phyloP scores from a whole-genome alignment of 1,139 yeast species.

The Yamadazyma sp. region DNA sequence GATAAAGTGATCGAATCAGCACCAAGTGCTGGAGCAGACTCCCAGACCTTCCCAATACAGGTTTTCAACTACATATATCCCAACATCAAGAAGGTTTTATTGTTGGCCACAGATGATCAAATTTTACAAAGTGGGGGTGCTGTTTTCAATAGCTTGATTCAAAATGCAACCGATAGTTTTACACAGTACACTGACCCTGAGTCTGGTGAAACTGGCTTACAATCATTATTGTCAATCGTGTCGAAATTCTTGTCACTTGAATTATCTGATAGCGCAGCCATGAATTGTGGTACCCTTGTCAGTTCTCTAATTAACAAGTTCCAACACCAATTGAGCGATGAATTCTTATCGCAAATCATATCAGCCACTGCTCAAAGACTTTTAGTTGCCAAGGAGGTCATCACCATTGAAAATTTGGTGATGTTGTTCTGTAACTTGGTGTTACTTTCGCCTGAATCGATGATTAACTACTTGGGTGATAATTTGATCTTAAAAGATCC shows the following conservation, averaged over 20 bases:
- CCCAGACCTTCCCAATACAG: conserved; percentile 44
- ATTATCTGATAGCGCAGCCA: conserved; percentile 76
- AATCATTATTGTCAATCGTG: conserved; percentile 57
- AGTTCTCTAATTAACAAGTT: conserved; percentile 65
- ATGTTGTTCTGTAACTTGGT: conserved; percentile 76
- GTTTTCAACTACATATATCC: conserved; percentile 55
- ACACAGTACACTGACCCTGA: conserved; percentile 37
- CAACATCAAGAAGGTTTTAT: conserved; percentile 49
- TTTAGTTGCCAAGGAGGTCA: conserved; percentile 61
- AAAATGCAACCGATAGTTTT: conserved; percentile 49
- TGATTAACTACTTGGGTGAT: conserved; percentile 55
- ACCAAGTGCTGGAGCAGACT: conserved; percentile 30
- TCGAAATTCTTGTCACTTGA: conserved; percentile 71
- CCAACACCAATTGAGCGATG: conserved; percentile 46
- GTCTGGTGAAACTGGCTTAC: conserved; percentile 49
- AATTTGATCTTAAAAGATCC: conserved; percentile 36
- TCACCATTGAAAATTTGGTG: conserved; percentile 74
- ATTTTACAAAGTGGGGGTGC: conserved; percentile 78
- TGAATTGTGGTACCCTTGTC: conserved; percentile 69
- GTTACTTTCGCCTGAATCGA: conserved; percentile 56
- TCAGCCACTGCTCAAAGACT: conserved; percentile 73
- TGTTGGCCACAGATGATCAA: conserved; percentile 70
- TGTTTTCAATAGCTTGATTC: conserved; percentile 62
- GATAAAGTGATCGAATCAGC: conserved; percentile 52
- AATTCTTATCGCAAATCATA: conserved; percentile 57